Evolutionary conservation across 2,329 filamentous ascomycete species (phyloP).

Genomic region (Phyllachora maydis): DNA sequence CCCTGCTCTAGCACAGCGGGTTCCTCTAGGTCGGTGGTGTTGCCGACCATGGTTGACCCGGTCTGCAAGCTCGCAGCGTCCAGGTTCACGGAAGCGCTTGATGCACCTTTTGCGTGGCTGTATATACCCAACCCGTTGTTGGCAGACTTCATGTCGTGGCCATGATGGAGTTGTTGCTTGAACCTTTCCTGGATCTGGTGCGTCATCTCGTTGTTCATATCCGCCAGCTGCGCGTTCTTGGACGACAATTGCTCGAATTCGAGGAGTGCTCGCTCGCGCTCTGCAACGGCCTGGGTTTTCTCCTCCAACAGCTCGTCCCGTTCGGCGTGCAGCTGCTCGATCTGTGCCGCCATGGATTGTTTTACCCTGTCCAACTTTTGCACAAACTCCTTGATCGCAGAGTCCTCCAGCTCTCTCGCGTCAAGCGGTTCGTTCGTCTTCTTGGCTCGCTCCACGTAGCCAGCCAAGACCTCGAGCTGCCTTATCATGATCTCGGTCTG

Average conservation of each 20-base stretch:
- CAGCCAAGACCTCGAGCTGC: conserved; percentile 74
- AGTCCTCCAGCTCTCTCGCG: conserved; percentile 64
- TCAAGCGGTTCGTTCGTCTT: conserved; percentile 64
- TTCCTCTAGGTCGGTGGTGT: conserved; percentile 43
- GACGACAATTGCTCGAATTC: conserved; percentile 90
- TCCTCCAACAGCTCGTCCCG: conserved; percentile 71
- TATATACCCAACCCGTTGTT: conserved; percentile 39
- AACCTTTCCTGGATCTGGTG: conserved; percentile 88
- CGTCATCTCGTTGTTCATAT: conserved; percentile 89
- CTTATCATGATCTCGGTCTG: conserved; percentile 91
- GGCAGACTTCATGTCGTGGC: conserved; percentile 22
- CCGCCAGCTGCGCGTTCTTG: conserved; percentile 84
- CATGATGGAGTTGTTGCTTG: conserved; percentile 46
- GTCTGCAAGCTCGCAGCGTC: conserved; percentile 33
- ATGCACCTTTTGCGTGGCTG: conserved; percentile 25
- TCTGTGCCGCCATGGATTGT: conserved; percentile 30
- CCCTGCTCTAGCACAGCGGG: conserved; percentile 44
- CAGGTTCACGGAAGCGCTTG: conserved; percentile 26
- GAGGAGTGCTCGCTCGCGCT: conserved; percentile 81
- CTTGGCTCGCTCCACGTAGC: conserved; percentile 74
- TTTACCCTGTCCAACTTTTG: conserved; percentile 47
- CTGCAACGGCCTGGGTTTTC: conserved; percentile 58
- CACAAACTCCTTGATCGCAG: conserved; percentile 79
- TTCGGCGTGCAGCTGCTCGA: conserved; percentile 44
- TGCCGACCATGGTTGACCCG: conserved; percentile 29